Conservation (phyloP, 2,329 filamentous ascomycete genomes). For the Fusarium pseudocircinatum region DNA sequence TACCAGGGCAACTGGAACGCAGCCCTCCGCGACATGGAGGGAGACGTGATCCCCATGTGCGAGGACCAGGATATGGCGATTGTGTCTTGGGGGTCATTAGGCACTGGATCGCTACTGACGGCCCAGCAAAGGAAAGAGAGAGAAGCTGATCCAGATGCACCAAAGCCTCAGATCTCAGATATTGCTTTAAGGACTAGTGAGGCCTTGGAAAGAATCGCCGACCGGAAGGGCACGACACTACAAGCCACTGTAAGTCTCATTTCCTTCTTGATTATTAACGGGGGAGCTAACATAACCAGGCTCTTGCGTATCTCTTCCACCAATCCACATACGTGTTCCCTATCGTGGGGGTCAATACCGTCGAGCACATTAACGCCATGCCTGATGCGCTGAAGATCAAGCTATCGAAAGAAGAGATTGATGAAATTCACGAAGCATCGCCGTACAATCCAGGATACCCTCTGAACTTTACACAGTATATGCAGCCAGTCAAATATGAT, state of each 20-base stretch:
- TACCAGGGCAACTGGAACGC: conserved; percentile 47
- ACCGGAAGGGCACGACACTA: neutral
- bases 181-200: fast-evolving
- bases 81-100: conserved; percentile 52
- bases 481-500: neutral
- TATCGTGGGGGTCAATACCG: conserved; percentile 16
- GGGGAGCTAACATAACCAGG: neutral
- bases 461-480: neutral
- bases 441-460: neutral
- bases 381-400: neutral
- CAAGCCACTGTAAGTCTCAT: conserved; percentile 7
- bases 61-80: conserved; percentile 53
- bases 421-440: conserved; percentile 11
- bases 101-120: neutral
- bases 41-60: conserved; percentile 48
- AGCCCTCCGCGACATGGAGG: conserved; percentile 42
- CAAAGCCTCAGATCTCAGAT: neutral
- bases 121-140: neutral
- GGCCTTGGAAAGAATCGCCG: neutral
- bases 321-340: conserved; percentile 24
- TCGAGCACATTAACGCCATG: conserved; percentile 16
- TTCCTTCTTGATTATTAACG: too few relatives aligned
- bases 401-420: neutral
- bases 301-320: conserved; percentile 19
- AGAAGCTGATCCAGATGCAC: neutral